Percentiles rank a stretch among this genome's conserved stretches.
Evolutionary conservation across 208 protist species (phyloP).

Genomic region (Vickermania spadyakhi): DNA sequence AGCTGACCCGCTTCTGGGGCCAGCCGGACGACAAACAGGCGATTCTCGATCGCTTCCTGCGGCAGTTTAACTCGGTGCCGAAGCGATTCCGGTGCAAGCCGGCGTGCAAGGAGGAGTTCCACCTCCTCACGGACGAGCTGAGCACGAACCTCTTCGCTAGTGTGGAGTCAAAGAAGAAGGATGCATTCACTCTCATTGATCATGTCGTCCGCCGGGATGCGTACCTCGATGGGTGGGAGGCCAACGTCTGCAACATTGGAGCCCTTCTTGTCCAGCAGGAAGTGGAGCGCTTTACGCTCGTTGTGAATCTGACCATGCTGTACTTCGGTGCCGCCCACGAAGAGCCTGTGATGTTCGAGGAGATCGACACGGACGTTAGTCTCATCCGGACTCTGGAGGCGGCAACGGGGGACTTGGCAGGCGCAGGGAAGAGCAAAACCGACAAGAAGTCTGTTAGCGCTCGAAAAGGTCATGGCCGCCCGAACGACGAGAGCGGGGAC

Average conservation of each 20-base stretch:
- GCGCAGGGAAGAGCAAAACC: not conserved
- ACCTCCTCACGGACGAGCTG: conserved; percentile 37
- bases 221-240: conserved; percentile 57
- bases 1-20: conserved; percentile 39
- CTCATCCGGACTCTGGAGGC: conserved; percentile 10
- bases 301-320: conserved; percentile 46
- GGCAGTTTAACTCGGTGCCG: conserved; percentile 42
- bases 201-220: conserved; percentile 32
- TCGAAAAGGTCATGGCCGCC: not conserved
- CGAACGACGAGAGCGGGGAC: conserved; percentile 1
- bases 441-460: not conserved
- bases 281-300: conserved; percentile 48
- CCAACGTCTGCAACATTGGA: conserved; percentile 44
- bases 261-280: conserved; percentile 46
- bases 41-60: conserved; percentile 42
- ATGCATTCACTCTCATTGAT: conserved; percentile 35
- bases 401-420: not conserved
- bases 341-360: conserved; percentile 55
- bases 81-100: conserved; percentile 22
- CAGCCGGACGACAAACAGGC: conserved; percentile 55
- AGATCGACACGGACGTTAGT: conserved; percentile 41
- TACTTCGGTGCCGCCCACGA: conserved; percentile 52
- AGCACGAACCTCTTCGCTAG: conserved; percentile 31
- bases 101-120: conserved; percentile 69
- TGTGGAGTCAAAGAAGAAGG: conserved; percentile 24